Evolutionary conservation across 441 rosid species (phyloP).

Genomic region (Syzygium syzygioides): DNA sequence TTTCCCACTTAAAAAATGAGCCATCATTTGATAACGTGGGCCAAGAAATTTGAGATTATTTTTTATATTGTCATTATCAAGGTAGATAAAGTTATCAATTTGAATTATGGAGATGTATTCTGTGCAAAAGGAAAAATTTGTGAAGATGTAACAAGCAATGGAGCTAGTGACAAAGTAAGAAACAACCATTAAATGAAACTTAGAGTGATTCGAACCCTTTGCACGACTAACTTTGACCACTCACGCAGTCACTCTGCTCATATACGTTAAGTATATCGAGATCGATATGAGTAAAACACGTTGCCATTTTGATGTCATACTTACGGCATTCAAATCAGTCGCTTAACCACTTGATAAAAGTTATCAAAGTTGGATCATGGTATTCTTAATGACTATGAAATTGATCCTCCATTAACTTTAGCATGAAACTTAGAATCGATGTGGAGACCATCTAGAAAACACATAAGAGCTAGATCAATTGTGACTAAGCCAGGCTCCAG

Average conservation of each 20-base stretch:
- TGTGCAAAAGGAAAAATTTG: neutral
- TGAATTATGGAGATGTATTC: neutral
- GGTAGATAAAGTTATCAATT: neutral
- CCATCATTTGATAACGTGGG: neutral
- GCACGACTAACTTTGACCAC: neutral
- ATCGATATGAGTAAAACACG: neutral
- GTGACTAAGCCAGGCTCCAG: neutral
- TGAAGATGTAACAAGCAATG: neutral
- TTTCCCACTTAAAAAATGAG: neutral
- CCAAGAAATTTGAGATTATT: neutral
- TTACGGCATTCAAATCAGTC: neutral
- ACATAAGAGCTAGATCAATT: neutral
- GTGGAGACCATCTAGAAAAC: neutral
- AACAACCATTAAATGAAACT: neutral
- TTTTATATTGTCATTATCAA: neutral
- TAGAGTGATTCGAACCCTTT: neutral
- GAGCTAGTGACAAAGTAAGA: neutral
- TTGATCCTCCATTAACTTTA: neutral
- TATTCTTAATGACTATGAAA: neutral
- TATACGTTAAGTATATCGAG: neutral
- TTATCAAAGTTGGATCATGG: neutral
- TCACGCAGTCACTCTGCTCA: neutral
- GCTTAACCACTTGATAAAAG: neutral
- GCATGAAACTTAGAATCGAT: neutral
- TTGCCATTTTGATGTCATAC: neutral